Percentiles rank a stretch among this genome's conserved stretches.
Evolutionary conservation across 2,329 filamentous ascomycete genomes (phyloP).

Genomic region (Nemania sp.): DNA sequence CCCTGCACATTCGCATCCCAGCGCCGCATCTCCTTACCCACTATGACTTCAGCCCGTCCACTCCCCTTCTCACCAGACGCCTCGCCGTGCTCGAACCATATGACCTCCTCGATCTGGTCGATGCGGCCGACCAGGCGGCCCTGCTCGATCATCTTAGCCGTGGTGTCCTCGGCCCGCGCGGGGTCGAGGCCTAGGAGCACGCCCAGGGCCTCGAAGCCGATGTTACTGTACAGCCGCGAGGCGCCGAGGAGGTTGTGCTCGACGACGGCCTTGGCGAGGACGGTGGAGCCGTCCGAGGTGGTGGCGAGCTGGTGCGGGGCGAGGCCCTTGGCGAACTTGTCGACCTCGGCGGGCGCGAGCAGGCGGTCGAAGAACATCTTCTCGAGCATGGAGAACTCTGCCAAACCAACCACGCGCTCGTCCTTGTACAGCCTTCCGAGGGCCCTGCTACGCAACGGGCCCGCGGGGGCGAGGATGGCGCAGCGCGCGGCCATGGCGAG

Average conservation of each 20-base stretch:
- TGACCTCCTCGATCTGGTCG: constrained; percentile 90
- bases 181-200: constrained; percentile 80
- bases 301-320: constrained; percentile 89
- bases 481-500: constrained; percentile 90
- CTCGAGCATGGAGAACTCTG: constrained; percentile 89
- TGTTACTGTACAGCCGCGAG: constrained; percentile 83
- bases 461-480: constrained; percentile 90
- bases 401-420: constrained; percentile 79
- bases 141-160: constrained; percentile 95
- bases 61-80: constrained; percentile 76
- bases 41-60: constrained; percentile 70
- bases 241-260: constrained; percentile 95
- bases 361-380: constrained; percentile 97
- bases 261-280: constrained; percentile 90
- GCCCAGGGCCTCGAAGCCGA: constrained; percentile 80
- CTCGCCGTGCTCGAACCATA: constrained; percentile 85
- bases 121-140: constrained; percentile 88
- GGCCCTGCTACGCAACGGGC: constrained; percentile 82
- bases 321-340: constrained; percentile 83
- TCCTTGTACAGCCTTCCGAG: constrained; percentile 93
- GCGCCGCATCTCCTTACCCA: constrained; percentile 78
- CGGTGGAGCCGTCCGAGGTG: constrained; percentile 90
- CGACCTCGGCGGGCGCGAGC: constrained; percentile 83
- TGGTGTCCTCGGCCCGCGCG: constrained; percentile 89
- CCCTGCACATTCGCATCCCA: constrained; percentile 93